Evolutionary conservation across 2,329 filamentous ascomycete species (phyloP).

Genomic region (Fusarium ramigenum): DNA sequence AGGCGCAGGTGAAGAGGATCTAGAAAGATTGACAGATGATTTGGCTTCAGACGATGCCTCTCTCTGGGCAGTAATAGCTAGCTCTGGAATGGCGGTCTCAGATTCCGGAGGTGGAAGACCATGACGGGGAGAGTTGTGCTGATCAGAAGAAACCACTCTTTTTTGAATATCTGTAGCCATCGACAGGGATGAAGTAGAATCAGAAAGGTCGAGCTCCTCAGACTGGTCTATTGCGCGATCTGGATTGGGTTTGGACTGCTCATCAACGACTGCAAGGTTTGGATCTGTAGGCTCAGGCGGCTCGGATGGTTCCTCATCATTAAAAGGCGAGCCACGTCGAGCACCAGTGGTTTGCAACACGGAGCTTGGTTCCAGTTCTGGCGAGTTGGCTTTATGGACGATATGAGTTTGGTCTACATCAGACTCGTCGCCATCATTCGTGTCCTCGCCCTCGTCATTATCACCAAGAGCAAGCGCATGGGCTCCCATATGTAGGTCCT

Average conservation of each 20-base stretch:
- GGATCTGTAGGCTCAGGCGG: not conserved
- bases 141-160: not conserved
- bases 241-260: not conserved
- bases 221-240: not conserved
- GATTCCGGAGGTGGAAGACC: not conserved
- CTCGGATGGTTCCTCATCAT: not conserved
- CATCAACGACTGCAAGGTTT: not conserved
- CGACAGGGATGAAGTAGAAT: constrained; percentile 1
- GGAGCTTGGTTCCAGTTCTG: not conserved
- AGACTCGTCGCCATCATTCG: not conserved
- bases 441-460: not conserved
- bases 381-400: not conserved
- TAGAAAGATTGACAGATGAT: not conserved
- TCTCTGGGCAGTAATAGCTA: not conserved
- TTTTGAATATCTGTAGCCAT: not conserved
- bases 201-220: not conserved
- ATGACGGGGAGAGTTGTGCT: not conserved
- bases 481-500: not conserved
- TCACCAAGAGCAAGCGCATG: not conserved
- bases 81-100: not conserved
- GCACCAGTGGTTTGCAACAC: not conserved
- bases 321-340: not conserved
- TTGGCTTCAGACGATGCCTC: not conserved
- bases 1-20: not conserved
- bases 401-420: not conserved